Percentiles rank a stretch among this genome's conserved stretches.
Conservation (phyloP, 2,329 filamentous ascomycete genomes). For the Epichloe typhina region DNA sequence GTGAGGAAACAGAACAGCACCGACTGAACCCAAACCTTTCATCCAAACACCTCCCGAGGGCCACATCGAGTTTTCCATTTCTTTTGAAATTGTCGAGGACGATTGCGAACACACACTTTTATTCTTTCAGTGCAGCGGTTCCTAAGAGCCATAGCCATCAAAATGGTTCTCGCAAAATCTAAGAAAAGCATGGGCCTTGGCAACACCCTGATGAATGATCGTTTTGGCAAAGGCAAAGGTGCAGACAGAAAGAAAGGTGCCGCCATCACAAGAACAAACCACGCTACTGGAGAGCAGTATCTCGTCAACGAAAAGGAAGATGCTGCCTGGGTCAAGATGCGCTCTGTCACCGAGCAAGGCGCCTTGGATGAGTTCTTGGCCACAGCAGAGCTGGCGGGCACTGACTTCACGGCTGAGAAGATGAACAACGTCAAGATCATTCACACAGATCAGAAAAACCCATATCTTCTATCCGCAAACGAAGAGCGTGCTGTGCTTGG, state of each 20-base stretch:
- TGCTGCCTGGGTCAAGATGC: constrained; percentile 98
- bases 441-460: constrained; percentile 90
- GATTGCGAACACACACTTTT: background rate
- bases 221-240: constrained; percentile 88
- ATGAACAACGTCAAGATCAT: constrained; percentile 99
- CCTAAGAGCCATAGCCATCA: constrained; percentile 14
- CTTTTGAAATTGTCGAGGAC: background rate
- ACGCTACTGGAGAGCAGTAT: constrained; percentile 76
- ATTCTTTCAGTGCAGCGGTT: background rate
- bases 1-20: background rate
- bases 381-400: constrained; percentile 92
- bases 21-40: background rate
- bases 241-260: constrained; percentile 59
- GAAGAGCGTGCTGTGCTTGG: constrained; percentile 68
- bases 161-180: constrained; percentile 64
- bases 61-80: background rate
- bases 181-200: constrained; percentile 92
- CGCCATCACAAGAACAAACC: constrained; percentile 53
- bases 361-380: constrained; percentile 93
- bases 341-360: constrained; percentile 92
- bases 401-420: constrained; percentile 97
- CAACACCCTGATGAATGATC: constrained; percentile 97
- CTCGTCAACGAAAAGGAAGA: constrained; percentile 84
- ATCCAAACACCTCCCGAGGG: background rate
- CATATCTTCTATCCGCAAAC: constrained; percentile 71